A percentile compares a stretch with the other conserved stretches of the same genome.
phyloP scores from a whole-genome alignment of 2,329 filamentous ascomycete species.

The Fusarium papillatum region DNA sequence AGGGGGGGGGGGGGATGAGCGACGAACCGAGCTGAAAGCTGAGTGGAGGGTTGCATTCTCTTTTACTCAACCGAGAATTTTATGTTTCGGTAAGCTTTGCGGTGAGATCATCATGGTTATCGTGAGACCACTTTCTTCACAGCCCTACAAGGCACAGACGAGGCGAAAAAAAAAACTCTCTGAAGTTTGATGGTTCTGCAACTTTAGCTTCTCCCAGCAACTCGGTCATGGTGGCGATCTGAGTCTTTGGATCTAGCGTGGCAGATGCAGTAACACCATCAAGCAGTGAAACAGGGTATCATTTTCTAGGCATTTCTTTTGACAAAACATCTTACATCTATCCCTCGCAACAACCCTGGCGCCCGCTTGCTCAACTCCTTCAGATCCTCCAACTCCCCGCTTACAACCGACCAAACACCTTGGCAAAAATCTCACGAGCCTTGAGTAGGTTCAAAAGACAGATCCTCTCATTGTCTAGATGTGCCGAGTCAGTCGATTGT shows the following conservation, averaged over 20 bases:
- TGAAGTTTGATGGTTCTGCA: not conserved
- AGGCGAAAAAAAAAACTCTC: not conserved
- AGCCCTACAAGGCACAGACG: slow-evolving; percentile 9
- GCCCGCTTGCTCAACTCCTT: slow-evolving; percentile 12
- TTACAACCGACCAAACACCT: slow-evolving; percentile 81
- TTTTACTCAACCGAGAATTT: not conserved
- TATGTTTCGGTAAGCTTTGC: not conserved
- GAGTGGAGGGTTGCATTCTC: not conserved
- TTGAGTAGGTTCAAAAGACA: slow-evolving; percentile 90
- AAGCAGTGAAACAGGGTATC: slow-evolving; percentile 29
- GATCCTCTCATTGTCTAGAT: slow-evolving; percentile 96
- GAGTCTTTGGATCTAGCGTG: not conserved
- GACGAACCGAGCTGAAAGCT: not conserved
- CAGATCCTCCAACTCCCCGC: not conserved
- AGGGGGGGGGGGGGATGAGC: not conserved
- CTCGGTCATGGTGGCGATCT: not conserved
- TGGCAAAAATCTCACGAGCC: slow-evolving; percentile 90
- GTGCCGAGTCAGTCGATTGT: slow-evolving; percentile 92
- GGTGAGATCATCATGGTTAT: slow-evolving; percentile 1
- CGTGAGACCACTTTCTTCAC: not conserved
- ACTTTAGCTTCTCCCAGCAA: not conserved
- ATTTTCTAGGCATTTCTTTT: slow-evolving; percentile 20
- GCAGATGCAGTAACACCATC: not conserved
- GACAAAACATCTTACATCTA: slow-evolving; percentile 10
- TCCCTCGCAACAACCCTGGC: not conserved